phyloP scores from a whole-genome alignment of 2,329 filamentous ascomycete species.

The Sarocladium strictum region DNA sequence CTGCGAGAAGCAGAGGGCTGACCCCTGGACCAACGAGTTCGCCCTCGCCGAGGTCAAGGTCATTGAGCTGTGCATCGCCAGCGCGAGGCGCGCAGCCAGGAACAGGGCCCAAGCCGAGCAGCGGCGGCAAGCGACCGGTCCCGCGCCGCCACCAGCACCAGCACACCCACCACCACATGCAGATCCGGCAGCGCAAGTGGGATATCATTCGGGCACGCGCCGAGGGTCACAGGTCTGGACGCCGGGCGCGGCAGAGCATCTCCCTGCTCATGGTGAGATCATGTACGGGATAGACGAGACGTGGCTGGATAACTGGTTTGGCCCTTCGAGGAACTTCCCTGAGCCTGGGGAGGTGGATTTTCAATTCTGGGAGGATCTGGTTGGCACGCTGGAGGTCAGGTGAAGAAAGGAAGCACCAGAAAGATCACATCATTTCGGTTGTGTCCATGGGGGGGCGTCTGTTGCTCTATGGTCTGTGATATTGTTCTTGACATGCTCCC shows the following conservation, averaged over 20 bases:
- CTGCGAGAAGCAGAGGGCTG: conserved; percentile 32
- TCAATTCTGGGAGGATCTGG: conserved; percentile 17
- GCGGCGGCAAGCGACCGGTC: neutral
- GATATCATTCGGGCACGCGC: neutral
- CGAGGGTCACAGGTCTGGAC: neutral
- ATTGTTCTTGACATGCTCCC: neutral
- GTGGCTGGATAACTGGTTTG: conserved; percentile 16
- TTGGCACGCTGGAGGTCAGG: conserved; percentile 13
- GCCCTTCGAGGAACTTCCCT: conserved; percentile 16
- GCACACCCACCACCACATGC: too few relatives aligned
- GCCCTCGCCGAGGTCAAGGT: conserved; percentile 34
- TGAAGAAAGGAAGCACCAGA: neutral
- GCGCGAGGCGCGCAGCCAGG: conserved; percentile 12
- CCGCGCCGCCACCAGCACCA: too few relatives aligned
- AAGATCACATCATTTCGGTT: too few relatives aligned
- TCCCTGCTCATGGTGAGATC: neutral
- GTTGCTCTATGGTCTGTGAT: neutral
- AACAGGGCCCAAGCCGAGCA: conserved; percentile 6
- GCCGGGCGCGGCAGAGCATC: neutral
- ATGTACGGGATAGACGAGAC: conserved; percentile 6
- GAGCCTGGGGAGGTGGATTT: conserved; percentile 16
- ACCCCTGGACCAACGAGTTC: conserved; percentile 34
- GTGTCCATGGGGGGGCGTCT: too few relatives aligned
- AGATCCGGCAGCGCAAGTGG: neutral
- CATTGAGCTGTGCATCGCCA: conserved; percentile 32